phyloP scores from a whole-genome alignment of 2,329 filamentous ascomycete genomes.

The Exutisphaerella laricina region DNA sequence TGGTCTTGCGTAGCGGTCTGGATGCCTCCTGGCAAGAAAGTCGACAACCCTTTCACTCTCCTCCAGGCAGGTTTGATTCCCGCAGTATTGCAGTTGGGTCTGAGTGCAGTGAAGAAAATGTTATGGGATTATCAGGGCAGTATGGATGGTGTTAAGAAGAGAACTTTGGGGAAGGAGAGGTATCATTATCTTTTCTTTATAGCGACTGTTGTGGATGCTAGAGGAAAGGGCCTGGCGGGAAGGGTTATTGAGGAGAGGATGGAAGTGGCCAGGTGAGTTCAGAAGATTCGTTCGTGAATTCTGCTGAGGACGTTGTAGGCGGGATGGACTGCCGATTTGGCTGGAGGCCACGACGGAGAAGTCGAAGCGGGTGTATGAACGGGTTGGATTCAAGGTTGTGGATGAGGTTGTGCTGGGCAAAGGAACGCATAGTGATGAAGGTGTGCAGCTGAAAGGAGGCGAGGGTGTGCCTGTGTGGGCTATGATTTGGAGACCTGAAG shows the following conservation, averaged over 20 bases:
- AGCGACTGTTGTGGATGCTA: constrained; percentile 16
- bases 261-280: constrained; percentile 6
- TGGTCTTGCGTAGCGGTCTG: constrained; percentile 20
- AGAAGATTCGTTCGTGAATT: too few relatives aligned
- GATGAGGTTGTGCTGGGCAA: constrained; percentile 19
- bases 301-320: too few relatives aligned
- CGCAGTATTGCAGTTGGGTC: constrained; percentile 17
- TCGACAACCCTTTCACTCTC: constrained; percentile 22
- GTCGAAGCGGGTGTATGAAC: constrained; percentile 20
- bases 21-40: constrained; percentile 23
- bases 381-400: constrained; percentile 21
- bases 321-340: constrained; percentile 22
- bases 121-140: constrained; percentile 21
- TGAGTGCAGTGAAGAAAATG: constrained; percentile 23
- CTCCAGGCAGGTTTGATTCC: constrained; percentile 20
- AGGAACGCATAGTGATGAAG: constrained; percentile 17
- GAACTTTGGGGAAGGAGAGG: constrained; percentile 11
- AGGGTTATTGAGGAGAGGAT: constrained; percentile 17
- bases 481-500: constrained; percentile 26
- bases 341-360: constrained; percentile 26
- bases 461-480: constrained; percentile 21
- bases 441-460: constrained; percentile 19
- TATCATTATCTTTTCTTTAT: constrained; percentile 28
- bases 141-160: constrained; percentile 16
- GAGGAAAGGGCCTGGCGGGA: constrained; percentile 23